Conservation (phyloP, 306 rosid species). For the Trifolium pratense region DNA sequence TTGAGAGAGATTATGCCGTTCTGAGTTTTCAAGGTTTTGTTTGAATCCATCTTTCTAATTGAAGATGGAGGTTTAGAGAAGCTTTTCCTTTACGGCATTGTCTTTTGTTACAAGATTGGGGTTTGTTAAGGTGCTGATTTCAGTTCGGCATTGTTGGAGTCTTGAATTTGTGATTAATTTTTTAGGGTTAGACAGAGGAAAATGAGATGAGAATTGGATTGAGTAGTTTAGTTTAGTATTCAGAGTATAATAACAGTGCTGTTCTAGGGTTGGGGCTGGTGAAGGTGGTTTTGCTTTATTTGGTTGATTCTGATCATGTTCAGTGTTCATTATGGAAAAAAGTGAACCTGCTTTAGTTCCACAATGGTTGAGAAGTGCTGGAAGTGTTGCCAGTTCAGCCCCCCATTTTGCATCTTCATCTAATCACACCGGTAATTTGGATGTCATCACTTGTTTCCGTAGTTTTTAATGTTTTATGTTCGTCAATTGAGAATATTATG, state of each 20-base stretch:
- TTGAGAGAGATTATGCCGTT: slow-evolving; percentile 48
- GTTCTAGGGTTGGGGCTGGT: slow-evolving; percentile 52
- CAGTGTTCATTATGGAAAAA: slow-evolving; percentile 94
- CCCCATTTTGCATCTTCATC: slow-evolving; percentile 78
- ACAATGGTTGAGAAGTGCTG: slow-evolving; percentile 97
- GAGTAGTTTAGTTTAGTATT: slow-evolving; percentile 15
- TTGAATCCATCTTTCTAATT: slow-evolving; percentile 60
- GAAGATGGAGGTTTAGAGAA: slow-evolving; percentile 66
- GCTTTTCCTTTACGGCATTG: slow-evolving; percentile 43
- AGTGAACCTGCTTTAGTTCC: slow-evolving; percentile 99
- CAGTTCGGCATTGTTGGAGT: slow-evolving; percentile 40
- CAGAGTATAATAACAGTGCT: slow-evolving; percentile 25
- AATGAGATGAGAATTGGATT: slow-evolving; percentile 24
- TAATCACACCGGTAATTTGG: slow-evolving; percentile 67
- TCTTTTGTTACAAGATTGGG: slow-evolving; percentile 36
- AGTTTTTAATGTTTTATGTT: slow-evolving; percentile 24
- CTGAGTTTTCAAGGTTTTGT: slow-evolving; percentile 50
- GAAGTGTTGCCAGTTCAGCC: slow-evolving; percentile 79
- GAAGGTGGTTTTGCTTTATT: slow-evolving; percentile 52
- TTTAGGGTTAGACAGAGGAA: slow-evolving; percentile 33
- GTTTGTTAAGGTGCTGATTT: slow-evolving; percentile 1
- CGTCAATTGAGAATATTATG: background rate
- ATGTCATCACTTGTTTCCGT: background rate
- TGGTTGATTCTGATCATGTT: slow-evolving; percentile 71
- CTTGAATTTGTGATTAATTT: slow-evolving; percentile 35